phyloP scores from a whole-genome alignment of 371 early-diverging fungal genomes.

The Chytridium lagenaria region DNA sequence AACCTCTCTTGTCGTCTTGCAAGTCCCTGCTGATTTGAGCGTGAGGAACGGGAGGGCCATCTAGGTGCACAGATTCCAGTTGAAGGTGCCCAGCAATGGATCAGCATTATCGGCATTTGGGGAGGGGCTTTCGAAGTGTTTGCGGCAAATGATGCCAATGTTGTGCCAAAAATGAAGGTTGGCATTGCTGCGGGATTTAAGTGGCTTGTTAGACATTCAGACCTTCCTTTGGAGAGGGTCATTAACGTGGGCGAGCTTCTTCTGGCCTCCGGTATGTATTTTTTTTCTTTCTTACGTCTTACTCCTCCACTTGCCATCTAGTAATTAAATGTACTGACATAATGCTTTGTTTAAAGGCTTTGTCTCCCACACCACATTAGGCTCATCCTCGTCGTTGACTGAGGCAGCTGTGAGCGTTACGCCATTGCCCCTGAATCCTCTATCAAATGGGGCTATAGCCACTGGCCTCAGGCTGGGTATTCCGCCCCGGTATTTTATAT shows the following conservation, averaged over 20 bases:
- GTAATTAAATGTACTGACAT: background rate
- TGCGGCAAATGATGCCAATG: background rate
- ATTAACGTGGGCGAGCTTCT: background rate
- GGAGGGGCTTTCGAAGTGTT: background rate
- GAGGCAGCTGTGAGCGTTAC: background rate
- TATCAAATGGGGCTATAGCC: background rate
- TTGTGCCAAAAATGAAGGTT: background rate
- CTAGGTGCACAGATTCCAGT: background rate
- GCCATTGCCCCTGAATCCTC: background rate
- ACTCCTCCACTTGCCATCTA: background rate
- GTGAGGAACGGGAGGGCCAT: background rate
- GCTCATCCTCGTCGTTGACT: background rate
- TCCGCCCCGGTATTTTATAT: background rate
- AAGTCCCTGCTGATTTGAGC: background rate
- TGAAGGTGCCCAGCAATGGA: background rate
- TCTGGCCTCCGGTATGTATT: background rate
- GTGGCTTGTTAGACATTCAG: background rate
- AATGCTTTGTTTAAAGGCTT: background rate
- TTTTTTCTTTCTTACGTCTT: background rate
- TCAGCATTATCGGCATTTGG: background rate
- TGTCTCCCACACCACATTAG: background rate
- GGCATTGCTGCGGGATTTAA: background rate
- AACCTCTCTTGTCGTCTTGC: background rate
- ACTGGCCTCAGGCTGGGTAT: background rate
- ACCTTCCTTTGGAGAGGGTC: background rate